Base-by-base conservation (phyloP, 2,329 filamentous ascomycete genomes). In the Xylariaceae sp. region DNA sequence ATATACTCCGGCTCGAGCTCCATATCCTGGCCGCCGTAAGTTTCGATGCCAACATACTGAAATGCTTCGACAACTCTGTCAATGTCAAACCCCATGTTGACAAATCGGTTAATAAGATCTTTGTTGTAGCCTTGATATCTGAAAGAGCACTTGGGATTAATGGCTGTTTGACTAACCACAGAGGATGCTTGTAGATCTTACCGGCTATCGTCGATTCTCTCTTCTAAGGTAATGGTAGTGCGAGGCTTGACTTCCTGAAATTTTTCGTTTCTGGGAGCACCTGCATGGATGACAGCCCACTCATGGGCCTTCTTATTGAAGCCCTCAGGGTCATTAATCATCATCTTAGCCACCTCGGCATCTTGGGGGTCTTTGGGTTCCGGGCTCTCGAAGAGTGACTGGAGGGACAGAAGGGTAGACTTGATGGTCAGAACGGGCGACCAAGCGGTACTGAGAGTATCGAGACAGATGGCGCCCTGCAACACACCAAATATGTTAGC, bases 301-400 rank as follows among this genome's bases (percentile, higher is more conserved):
- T 97, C 89, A 58, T 92, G 85, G 1, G 94, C 94, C 61, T 89
- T 87, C 59, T 85, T 81, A 49, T 89, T 85, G 67, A 97, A 97
- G 51, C 86, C 84, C 41, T 89, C 84, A 0, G 91, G 91, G 40
- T 89, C 83, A 2, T 86, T 82, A 55, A 96, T 79, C 67, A 97
- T 81, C 91, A 97, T 96, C 66, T 83, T 85, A 20, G 94, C 94
- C 1, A 97, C 94, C 72, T 97, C 91, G 32, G 92, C 92, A 67
- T 99, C 94, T 76, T 99, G 94, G 0, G 94, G 94, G 62, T 99
- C 94, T 66, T 93, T 95, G 0, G 94, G 93, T 71, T 99, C 95
- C 3, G 94, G 94, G 15, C 87, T 91, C 74, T 91, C 91, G 67
- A 99, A 89, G 15, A 99, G 85, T 62, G 92, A 93, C 72, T 96